Conservation (phyloP, 768 basidiomycete species). For the Amanita molliuscula region DNA sequence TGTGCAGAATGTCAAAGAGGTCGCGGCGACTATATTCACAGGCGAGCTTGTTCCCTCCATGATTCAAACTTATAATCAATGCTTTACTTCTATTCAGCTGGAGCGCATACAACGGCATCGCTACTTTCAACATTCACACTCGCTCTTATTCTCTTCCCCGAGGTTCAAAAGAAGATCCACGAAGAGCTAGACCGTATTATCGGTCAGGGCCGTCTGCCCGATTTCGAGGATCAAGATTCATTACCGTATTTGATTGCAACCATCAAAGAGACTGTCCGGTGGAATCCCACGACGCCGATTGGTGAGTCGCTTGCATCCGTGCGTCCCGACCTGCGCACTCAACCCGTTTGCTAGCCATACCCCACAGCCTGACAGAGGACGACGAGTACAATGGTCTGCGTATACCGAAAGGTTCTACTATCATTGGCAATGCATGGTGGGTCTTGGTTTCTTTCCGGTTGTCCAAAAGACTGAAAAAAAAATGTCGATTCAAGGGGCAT, state of each 20-base stretch:
- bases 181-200: conserved; percentile 29
- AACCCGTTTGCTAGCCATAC: conserved; percentile 14
- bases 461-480: not conserved
- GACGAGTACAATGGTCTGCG: conserved; percentile 35
- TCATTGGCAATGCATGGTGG: conserved; percentile 26
- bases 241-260: conserved; percentile 28
- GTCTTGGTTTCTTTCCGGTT: conserved; percentile 1
- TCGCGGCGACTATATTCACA: conserved; percentile 27
- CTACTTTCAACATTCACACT: conserved; percentile 22
- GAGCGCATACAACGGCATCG: conserved; percentile 18
- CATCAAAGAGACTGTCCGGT: conserved; percentile 25
- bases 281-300: conserved; percentile 20
- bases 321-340: not conserved
- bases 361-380: conserved; percentile 24
- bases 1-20: conserved; percentile 21
- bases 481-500: not conserved
- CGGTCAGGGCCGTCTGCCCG: conserved; percentile 25
- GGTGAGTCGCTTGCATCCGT: conserved; percentile 11
- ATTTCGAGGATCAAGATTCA: conserved; percentile 22
- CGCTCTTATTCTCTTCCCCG: conserved; percentile 29
- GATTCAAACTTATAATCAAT: not conserved
- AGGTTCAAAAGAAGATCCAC: conserved; percentile 25
- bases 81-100: conserved; percentile 9
- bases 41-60: conserved; percentile 10
- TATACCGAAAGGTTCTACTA: conserved; percentile 31